These are phyloP conservation scores for Petunia axillaris DNA, from an alignment of 257 asterid species.

Conservation along the genomic window DNA sequence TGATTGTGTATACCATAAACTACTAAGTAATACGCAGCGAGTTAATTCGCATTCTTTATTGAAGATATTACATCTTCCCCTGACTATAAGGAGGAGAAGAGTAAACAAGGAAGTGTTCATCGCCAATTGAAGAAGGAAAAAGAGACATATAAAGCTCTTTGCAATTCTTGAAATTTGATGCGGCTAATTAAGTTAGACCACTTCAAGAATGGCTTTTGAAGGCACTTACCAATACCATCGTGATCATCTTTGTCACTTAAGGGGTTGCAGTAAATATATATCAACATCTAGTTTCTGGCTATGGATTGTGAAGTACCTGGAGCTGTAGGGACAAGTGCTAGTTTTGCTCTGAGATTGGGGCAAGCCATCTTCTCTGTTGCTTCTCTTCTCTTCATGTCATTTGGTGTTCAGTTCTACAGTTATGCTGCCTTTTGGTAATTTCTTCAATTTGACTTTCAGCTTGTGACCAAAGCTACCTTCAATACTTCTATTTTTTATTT, in stretches of 20 bases:
- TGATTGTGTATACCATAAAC: too few relatives aligned
- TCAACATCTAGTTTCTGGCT: constrained; percentile 23
- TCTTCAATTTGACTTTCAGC: not conserved
- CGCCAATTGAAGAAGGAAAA: too few relatives aligned
- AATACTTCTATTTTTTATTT: too few relatives aligned
- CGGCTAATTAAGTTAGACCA: not conserved
- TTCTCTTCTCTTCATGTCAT: constrained; percentile 71
- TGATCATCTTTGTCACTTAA: too few relatives aligned
- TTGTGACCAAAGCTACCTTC: too few relatives aligned
- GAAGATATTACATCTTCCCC: too few relatives aligned
- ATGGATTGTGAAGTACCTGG: constrained; percentile 56
- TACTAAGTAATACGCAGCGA: not conserved
- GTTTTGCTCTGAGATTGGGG: constrained; percentile 61
- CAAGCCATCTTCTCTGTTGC: constrained; percentile 62
- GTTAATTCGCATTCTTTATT: too few relatives aligned
- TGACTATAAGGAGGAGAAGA: too few relatives aligned
- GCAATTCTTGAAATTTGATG: not conserved
- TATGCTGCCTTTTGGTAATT: constrained; percentile 75
- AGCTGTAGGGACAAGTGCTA: constrained; percentile 63
- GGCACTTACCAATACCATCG: not conserved
- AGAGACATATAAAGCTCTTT: not conserved
- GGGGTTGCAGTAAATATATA: too few relatives aligned
- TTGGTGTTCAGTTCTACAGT: constrained; percentile 66
- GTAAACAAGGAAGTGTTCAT: too few relatives aligned
- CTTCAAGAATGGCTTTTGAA: not conserved